phyloP scores from a whole-genome alignment of 169 alveolate species.

The Cardiosporidium cionae region DNA sequence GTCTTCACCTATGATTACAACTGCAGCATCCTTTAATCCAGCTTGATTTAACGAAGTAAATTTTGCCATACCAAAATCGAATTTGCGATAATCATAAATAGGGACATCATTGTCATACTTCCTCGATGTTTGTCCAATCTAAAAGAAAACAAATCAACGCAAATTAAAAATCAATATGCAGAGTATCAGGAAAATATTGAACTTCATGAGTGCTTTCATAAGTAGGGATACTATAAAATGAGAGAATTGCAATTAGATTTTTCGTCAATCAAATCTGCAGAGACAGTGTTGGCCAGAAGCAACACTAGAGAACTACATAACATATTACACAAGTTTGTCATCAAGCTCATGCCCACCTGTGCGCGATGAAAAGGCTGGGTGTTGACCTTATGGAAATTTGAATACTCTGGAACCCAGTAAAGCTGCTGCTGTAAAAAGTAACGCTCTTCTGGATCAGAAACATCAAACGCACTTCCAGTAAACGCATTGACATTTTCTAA shows the following conservation, averaged over 20 bases:
- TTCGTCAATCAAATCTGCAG: background rate
- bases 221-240: background rate
- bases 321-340: too few relatives aligned
- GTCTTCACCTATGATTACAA: conserved; percentile 31
- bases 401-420: conserved; percentile 44
- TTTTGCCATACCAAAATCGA: conserved; percentile 58
- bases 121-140: conserved; percentile 46
- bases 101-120: conserved; percentile 48
- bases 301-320: too few relatives aligned
- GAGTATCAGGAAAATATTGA: background rate
- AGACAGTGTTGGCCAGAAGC: too few relatives aligned
- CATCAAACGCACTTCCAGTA: conserved; percentile 37
- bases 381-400: conserved; percentile 42
- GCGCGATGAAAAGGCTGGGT: conserved; percentile 51
- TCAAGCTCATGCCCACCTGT: conserved; percentile 14
- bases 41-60: conserved; percentile 49
- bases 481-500: background rate
- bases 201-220: background rate
- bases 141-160: background rate
- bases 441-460: conserved; percentile 34
- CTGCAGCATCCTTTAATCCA: conserved; percentile 46
- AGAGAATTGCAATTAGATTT: background rate
- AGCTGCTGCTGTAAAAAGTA: conserved; percentile 33
- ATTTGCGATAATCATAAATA: conserved; percentile 49
- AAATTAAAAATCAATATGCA: background rate